phyloP scores from a whole-genome alignment of 352 stramenopile species.

The Globisporangium cylindrosporum region DNA sequence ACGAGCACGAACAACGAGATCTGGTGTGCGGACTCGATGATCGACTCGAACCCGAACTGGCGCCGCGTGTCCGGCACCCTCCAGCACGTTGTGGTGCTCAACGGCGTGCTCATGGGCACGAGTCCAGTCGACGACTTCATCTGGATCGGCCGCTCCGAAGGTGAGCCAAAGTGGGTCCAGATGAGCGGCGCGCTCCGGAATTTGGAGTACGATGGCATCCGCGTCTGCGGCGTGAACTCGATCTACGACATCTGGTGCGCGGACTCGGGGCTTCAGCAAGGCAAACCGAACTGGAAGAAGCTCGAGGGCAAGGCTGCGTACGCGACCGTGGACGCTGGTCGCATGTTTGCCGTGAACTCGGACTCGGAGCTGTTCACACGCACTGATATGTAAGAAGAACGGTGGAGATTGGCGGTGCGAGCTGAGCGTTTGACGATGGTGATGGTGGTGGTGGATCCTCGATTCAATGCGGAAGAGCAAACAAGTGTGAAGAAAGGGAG shows the following conservation, averaged over 20 bases:
- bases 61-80: neutral
- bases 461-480: too few species aligned
- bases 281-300: slow-evolving; percentile 9
- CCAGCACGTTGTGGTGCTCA: slow-evolving; percentile 15
- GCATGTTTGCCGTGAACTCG: slow-evolving; percentile 14
- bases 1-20: slow-evolving; percentile 18
- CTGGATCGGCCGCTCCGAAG: slow-evolving; percentile 16
- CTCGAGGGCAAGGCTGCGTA: slow-evolving; percentile 9
- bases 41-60: slow-evolving; percentile 18
- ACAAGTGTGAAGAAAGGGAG: too few species aligned
- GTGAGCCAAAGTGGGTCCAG: slow-evolving; percentile 24
- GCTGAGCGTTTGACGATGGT: too few species aligned
- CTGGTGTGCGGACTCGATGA: slow-evolving; percentile 25
- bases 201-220: slow-evolving; percentile 27
- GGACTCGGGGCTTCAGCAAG: slow-evolving; percentile 8
- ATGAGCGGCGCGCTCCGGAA: slow-evolving; percentile 20
- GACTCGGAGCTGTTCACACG: slow-evolving; percentile 13
- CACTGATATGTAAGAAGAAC: slow-evolving; percentile 4
- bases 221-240: slow-evolving; percentile 21
- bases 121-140: slow-evolving; percentile 18
- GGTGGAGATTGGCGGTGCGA: too few species aligned
- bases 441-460: too few species aligned
- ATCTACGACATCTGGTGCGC: slow-evolving; percentile 19
- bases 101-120: slow-evolving; percentile 14
- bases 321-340: neutral